These are phyloP conservation scores for Candida ulmi DNA, from an alignment of 805 yeast species.

Conservation along the genomic window DNA sequence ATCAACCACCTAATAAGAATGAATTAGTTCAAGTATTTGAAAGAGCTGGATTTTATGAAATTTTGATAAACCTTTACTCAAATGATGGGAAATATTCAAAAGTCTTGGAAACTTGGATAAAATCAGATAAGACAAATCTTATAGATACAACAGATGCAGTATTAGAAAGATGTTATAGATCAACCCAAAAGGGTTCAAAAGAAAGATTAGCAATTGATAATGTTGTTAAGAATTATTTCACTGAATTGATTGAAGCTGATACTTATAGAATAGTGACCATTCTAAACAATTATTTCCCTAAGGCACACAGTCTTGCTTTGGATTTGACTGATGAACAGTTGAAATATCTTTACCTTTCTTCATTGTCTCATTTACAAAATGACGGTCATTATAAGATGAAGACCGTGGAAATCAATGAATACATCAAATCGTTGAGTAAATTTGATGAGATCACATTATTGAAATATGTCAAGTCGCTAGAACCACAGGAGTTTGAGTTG, in stretches of 20 bases:
- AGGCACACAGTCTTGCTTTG: slow-evolving; percentile 12
- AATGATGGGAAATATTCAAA: slow-evolving; percentile 47
- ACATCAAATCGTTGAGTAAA: slow-evolving; percentile 11
- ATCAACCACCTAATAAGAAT: slow-evolving; percentile 51
- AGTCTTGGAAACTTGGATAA: slow-evolving; percentile 50
- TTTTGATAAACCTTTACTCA: slow-evolving; percentile 51
- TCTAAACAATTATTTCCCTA: slow-evolving; percentile 20
- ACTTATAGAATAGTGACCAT: slow-evolving; percentile 23
- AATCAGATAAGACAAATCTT: slow-evolving; percentile 22
- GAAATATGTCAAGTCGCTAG: slow-evolving; percentile 17
- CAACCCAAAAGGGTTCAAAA: slow-evolving; percentile 15
- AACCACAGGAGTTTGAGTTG: slow-evolving; percentile 17
- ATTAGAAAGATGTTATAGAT: slow-evolving; percentile 20
- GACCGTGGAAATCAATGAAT: slow-evolving; percentile 16
- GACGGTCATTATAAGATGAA: slow-evolving; percentile 14
- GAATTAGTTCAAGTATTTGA: slow-evolving; percentile 45
- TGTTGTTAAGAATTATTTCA: slow-evolving; percentile 11
- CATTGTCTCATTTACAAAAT: slow-evolving; percentile 16
- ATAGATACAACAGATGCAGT: slow-evolving; percentile 22
- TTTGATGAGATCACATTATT: slow-evolving; percentile 13
- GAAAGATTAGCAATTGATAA: slow-evolving; percentile 15
- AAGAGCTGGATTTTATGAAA: slow-evolving; percentile 51
- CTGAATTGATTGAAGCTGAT: slow-evolving; percentile 23
- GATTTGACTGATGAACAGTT: slow-evolving; percentile 15
- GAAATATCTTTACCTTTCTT: slow-evolving; percentile 19